phyloP scores from a whole-genome alignment of 2,329 filamentous ascomycete genomes.

The Colletotrichum sidae region DNA sequence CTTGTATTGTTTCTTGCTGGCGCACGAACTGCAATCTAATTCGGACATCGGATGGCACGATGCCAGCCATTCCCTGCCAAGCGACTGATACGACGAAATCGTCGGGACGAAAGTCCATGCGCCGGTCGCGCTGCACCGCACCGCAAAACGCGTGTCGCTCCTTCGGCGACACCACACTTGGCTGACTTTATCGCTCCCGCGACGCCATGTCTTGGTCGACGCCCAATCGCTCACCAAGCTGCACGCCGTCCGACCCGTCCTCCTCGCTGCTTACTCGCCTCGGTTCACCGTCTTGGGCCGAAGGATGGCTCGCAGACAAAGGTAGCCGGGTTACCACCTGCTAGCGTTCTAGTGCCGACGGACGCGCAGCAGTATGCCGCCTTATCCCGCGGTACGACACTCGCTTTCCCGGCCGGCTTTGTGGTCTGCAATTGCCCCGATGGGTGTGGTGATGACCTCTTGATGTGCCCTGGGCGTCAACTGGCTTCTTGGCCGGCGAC shows the following conservation, averaged over 20 bases:
- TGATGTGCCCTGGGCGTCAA: background rate
- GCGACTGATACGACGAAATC: no score
- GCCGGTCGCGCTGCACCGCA: background rate
- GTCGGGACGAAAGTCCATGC: no score
- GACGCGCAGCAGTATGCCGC: background rate
- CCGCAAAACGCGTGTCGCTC: background rate
- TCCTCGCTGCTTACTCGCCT: background rate
- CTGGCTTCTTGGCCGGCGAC: no score
- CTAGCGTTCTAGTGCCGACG: constrained; percentile 1
- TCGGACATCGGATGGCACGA: constrained; percentile 23
- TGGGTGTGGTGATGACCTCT: background rate
- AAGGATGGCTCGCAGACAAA: constrained; percentile 11
- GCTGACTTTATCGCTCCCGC: no score
- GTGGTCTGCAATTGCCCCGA: no score
- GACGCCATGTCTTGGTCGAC: no score
- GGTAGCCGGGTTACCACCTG: constrained; percentile 12
- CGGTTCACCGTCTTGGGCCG: no score
- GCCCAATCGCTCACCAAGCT: no score
- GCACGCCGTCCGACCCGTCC: background rate
- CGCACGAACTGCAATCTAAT: constrained; percentile 1
- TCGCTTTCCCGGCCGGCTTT: no score
- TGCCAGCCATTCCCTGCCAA: constrained; percentile 4
- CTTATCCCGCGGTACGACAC: constrained; percentile 5
- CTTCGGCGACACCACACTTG: no score
- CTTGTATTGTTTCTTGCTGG: no score